These are phyloP conservation scores for Lepidium aucheri DNA, from an alignment of 345 rosid genomes.

Conservation along the genomic window DNA sequence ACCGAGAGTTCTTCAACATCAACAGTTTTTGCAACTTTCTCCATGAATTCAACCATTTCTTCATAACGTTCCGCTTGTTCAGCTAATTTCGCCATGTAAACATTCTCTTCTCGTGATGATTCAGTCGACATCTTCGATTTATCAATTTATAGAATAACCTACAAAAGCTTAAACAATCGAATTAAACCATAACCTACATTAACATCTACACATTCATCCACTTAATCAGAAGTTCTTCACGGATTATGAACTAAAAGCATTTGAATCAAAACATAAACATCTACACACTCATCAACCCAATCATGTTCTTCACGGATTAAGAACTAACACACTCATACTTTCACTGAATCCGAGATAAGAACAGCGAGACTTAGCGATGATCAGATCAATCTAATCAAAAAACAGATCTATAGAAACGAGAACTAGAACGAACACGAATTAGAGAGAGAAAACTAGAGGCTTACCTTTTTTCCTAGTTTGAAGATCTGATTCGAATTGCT, in stretches of 20 bases:
- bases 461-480: conserved; percentile 1
- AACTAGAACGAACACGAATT: neutral
- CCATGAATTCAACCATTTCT: conserved; percentile 99
- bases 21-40: conserved; percentile 80
- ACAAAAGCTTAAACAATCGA: neutral
- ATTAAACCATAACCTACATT: neutral
- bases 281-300: neutral
- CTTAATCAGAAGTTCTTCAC: neutral
- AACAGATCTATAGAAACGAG: neutral
- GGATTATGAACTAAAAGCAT: neutral
- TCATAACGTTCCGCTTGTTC: conserved; percentile 98
- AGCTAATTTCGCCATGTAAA: conserved; percentile 91
- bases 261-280: neutral
- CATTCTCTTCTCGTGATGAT: conserved; percentile 72
- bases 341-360: neutral
- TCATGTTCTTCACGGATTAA: neutral
- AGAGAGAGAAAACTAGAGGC: neutral
- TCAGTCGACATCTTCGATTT: conserved; percentile 58
- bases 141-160: conserved; percentile 17
- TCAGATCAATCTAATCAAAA: neutral
- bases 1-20: conserved; percentile 82
- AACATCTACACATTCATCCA: neutral
- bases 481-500: conserved; percentile 14
- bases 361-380: neutral
- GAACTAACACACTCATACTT: neutral